Conservation (phyloP, 2,329 filamentous ascomycete genomes). For the Phialocephala sp. region DNA sequence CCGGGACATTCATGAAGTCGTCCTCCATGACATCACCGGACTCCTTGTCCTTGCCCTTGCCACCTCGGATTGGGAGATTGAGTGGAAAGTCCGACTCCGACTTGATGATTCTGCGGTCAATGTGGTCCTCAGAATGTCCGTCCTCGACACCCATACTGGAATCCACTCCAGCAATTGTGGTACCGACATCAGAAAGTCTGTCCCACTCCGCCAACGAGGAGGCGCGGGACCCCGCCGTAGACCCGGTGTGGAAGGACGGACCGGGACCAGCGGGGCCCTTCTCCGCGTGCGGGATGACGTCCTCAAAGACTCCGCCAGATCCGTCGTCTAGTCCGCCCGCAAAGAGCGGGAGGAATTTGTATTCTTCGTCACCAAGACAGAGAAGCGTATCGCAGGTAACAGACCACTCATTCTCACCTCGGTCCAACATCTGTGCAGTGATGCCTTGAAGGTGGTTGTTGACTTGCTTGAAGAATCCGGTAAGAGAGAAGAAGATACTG, state of each 20-base stretch:
- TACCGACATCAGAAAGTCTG: neutral
- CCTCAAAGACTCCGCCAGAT: slow-evolving; percentile 54
- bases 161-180: slow-evolving; percentile 13
- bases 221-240: slow-evolving; percentile 1
- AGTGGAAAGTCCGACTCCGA: slow-evolving; percentile 20
- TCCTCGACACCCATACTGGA: slow-evolving; percentile 31
- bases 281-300: slow-evolving; percentile 42
- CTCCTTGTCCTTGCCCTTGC: slow-evolving; percentile 6
- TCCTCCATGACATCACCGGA: neutral
- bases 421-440: slow-evolving; percentile 12
- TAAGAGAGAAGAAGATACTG: slow-evolving; percentile 24
- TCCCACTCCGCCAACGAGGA: neutral
- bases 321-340: slow-evolving; percentile 62
- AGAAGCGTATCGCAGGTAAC: slow-evolving; percentile 52
- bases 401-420: slow-evolving; percentile 11
- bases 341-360: slow-evolving; percentile 69
- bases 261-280: slow-evolving; percentile 44
- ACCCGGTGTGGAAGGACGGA: slow-evolving; percentile 42
- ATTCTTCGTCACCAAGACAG: slow-evolving; percentile 60
- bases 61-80: slow-evolving; percentile 7
- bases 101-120: slow-evolving; percentile 23
- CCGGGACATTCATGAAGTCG: slow-evolving; percentile 7
- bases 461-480: slow-evolving; percentile 24
- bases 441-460: slow-evolving; percentile 11
- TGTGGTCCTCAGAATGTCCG: slow-evolving; percentile 22